phyloP scores from a whole-genome alignment of 1,139 yeast species.

The Yamadazyma membranifaciens region DNA sequence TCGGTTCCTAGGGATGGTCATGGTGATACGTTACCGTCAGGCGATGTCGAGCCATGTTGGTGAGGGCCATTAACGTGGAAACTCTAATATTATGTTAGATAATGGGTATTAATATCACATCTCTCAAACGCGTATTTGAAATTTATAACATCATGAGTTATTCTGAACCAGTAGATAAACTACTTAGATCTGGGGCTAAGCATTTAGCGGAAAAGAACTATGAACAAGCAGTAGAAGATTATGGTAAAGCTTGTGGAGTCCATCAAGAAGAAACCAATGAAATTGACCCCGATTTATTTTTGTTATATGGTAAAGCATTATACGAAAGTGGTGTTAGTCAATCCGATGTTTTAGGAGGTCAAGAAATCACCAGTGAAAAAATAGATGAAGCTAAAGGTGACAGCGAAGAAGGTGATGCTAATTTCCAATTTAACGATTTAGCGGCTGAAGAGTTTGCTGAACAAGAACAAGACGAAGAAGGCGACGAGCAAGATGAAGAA shows the following conservation, averaged over 20 bases:
- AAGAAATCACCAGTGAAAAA: slow-evolving; percentile 24
- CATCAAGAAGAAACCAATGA: slow-evolving; percentile 49
- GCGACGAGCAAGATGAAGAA: slow-evolving; percentile 22
- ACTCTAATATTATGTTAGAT: too few species aligned
- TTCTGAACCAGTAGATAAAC: slow-evolving; percentile 14
- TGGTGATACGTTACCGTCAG: too few species aligned
- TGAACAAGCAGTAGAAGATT: slow-evolving; percentile 67
- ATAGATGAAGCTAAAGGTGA: slow-evolving; percentile 17
- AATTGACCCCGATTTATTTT: slow-evolving; percentile 69
- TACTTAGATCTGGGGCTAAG: slow-evolving; percentile 38
- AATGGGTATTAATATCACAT: neutral
- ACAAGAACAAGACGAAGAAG: slow-evolving; percentile 30
- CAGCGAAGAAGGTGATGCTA: slow-evolving; percentile 25
- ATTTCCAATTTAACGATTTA: slow-evolving; percentile 58
- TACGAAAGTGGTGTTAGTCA: slow-evolving; percentile 75
- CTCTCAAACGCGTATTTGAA: slow-evolving; percentile 5
- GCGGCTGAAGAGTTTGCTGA: slow-evolving; percentile 49
- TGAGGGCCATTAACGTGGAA: too few species aligned
- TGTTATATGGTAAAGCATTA: slow-evolving; percentile 76
- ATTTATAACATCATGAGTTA: slow-evolving; percentile 8
- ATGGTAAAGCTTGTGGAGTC: slow-evolving; percentile 72
- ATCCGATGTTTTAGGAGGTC: slow-evolving; percentile 78
- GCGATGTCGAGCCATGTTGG: too few species aligned
- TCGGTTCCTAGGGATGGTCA: too few species aligned
- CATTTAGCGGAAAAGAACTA: slow-evolving; percentile 58